These are phyloP conservation scores for Coemansia sp. DNA, from an alignment of 371 early-diverging fungal genomes.

Conservation along the genomic window DNA sequence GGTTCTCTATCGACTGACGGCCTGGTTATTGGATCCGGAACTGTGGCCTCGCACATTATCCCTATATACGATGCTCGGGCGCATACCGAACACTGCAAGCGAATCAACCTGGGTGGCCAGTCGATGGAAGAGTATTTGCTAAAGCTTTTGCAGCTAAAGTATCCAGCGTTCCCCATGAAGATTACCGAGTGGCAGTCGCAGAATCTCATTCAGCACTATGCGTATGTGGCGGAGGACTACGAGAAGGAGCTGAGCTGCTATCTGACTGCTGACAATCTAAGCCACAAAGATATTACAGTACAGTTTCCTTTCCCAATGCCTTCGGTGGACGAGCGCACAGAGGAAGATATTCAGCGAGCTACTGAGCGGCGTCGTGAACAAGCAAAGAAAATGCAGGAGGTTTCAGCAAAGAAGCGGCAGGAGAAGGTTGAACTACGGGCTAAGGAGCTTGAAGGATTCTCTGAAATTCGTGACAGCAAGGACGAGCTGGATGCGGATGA, in stretches of 20 bases:
- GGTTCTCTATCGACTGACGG: conserved; percentile 53
- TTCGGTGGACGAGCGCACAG: conserved; percentile 69
- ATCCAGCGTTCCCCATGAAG: conserved; percentile 82
- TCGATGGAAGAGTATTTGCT: conserved; percentile 76
- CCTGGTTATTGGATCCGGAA: conserved; percentile 71
- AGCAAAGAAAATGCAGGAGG: conserved; percentile 69
- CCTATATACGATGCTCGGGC: conserved; percentile 60
- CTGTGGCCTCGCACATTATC: conserved; percentile 72
- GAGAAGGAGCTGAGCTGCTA: conserved; percentile 57
- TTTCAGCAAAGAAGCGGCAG: conserved; percentile 72
- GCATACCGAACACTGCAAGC: conserved; percentile 37
- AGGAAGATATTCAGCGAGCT: conserved; percentile 71
- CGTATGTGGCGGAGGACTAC: conserved; percentile 76
- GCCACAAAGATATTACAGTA: conserved; percentile 34
- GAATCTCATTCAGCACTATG: conserved; percentile 65
- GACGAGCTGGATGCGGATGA: conserved; percentile 56
- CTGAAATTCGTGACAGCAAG: conserved; percentile 57
- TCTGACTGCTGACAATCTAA: conserved; percentile 27
- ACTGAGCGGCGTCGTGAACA: conserved; percentile 65
- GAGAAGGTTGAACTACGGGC: conserved; percentile 67
- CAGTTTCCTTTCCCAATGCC: conserved; percentile 54
- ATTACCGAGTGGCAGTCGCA: conserved; percentile 73
- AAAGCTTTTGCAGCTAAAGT: conserved; percentile 85
- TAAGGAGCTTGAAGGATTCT: conserved; percentile 48
- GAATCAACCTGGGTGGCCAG: conserved; percentile 50